Base-by-base conservation (phyloP, 371 early-diverging fungal species). In the Umbelopsis sp. region DNA sequence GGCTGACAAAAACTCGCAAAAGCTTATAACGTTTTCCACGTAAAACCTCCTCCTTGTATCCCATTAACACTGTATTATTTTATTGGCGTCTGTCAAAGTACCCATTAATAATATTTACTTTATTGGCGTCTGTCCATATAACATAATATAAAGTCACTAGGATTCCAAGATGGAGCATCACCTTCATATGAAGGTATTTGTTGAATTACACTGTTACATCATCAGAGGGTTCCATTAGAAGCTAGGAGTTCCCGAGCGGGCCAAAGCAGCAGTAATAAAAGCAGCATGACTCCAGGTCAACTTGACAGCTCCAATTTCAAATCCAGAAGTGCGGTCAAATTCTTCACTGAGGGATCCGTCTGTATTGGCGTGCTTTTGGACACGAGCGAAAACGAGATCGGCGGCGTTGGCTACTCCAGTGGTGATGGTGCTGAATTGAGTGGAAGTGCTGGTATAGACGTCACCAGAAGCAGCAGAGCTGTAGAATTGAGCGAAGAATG, bases 201-300 rank as follows among this genome's bases (percentile, higher is more conserved):
- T 22, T 22, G 22, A 22, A 22, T 22, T 22, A 22, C 22, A 22
- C 22, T 41, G 12, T 41, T 1, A 41, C 10, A 41, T 41, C 2
- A 41, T 0, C 1, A 12, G 48, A 5, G 5, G 4, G 37, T 18
- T 37, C 37, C 10, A 2, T 72, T 70, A 72, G 45, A 51, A 65
- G 8, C 69, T 46, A 4, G 70, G 72, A 0, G 12, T 65, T 4
- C 68, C 69, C 11, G 63, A 32, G 68, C 75, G 72, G 29, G 83
- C 80, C 50, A 65, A 64, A 10, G 66, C 64, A 16, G 90, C 87
- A 25, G 87, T 74, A 14, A 87, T 71, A 44, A 89, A 80, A 16
- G 89, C 79, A 4, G 90, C 90, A 72, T 93, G 90, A 52, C 85
- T 86, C 94, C 94, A 94, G 0, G 93, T 93, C 67, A 94, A 72